Conservation (phyloP, 371 early-diverging fungal genomes). For the Mortierella sp. region DNA sequence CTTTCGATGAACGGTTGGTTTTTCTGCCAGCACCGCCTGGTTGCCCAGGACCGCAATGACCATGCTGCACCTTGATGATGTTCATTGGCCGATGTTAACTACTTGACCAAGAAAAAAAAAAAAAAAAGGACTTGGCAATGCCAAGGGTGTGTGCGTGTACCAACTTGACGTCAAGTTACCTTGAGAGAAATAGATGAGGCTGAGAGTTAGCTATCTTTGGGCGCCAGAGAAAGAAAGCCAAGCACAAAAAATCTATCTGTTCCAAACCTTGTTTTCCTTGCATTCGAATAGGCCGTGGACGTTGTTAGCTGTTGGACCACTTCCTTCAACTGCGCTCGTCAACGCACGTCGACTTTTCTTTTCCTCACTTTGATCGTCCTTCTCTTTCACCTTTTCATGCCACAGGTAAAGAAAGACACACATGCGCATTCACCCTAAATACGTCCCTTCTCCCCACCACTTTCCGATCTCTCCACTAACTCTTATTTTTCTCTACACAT, state of each 20-base stretch:
- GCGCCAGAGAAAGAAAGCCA: background rate
- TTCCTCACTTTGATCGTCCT: background rate
- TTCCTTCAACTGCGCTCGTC: too few relatives aligned
- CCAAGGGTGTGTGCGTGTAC: background rate
- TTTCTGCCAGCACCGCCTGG: background rate
- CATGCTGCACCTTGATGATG: background rate
- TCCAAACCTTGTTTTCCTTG: background rate
- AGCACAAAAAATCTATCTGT: background rate
- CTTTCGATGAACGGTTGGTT: background rate
- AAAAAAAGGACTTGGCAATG: background rate
- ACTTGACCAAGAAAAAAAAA: background rate
- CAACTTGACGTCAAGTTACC: background rate
- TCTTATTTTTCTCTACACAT: background rate
- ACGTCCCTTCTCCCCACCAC: background rate
- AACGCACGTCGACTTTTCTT: background rate
- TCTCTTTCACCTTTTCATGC: background rate
- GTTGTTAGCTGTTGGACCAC: too few relatives aligned
- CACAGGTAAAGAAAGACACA: background rate
- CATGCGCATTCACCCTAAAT: background rate
- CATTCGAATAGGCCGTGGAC: too few relatives aligned
- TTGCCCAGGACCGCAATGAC: background rate
- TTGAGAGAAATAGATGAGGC: background rate
- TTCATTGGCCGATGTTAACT: background rate
- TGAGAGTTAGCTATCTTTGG: background rate
- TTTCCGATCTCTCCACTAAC: background rate